A percentile compares a stretch with the other conserved stretches of the same genome.
Conservation (phyloP, 345 rosid genomes). For the Corchorus olitorius region DNA sequence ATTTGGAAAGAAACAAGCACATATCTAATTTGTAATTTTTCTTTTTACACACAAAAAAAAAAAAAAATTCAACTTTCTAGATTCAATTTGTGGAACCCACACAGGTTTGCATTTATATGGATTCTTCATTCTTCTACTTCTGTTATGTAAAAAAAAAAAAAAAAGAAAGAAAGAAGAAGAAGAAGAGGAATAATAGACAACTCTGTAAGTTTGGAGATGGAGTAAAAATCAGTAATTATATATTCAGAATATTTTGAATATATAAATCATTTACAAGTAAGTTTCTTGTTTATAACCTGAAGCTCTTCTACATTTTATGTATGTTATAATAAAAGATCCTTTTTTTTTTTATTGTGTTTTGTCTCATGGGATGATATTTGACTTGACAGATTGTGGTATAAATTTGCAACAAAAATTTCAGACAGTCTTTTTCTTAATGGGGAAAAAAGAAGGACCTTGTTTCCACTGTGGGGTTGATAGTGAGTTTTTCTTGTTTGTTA, state of each 20-base stretch:
- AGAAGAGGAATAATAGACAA: too few species aligned
- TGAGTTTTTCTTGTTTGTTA: constrained; percentile 4
- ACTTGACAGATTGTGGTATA: background rate
- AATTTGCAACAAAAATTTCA: background rate
- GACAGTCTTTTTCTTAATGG: constrained; percentile 6
- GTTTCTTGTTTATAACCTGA: background rate
- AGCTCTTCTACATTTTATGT: too few species aligned
- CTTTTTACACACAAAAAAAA: background rate
- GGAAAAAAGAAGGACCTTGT: constrained; percentile 28
- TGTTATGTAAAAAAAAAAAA: background rate
- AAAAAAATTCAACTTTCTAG: background rate
- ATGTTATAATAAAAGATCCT: too few species aligned
- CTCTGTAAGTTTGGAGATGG: background rate
- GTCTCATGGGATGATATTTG: background rate
- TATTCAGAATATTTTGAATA: background rate
- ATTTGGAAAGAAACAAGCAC: background rate
- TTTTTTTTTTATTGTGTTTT: background rate
- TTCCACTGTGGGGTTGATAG: constrained; percentile 27
- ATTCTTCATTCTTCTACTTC: background rate
- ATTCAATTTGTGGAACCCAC: background rate
- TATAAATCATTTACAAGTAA: background rate
- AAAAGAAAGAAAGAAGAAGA: background rate
- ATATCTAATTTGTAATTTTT: background rate
- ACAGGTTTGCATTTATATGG: background rate
- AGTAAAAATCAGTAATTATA: background rate